phyloP scores from a whole-genome alignment of 371 early-diverging fungal species.

The Mucor saturninus region DNA sequence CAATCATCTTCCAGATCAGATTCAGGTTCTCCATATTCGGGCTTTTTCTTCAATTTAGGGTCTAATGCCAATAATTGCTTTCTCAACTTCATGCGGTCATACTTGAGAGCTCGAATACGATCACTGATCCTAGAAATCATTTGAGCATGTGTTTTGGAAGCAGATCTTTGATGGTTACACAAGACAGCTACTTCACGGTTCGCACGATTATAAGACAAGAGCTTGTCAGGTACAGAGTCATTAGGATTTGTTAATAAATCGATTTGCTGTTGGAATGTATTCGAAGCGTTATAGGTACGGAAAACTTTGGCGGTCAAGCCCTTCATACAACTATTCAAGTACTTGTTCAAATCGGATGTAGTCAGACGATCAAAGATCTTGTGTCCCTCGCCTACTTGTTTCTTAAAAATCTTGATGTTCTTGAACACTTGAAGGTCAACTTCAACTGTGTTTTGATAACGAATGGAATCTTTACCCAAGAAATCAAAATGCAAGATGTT shows the following conservation, averaged over 20 bases:
- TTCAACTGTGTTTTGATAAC: constrained; percentile 86
- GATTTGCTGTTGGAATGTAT: constrained; percentile 91
- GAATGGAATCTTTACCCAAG: constrained; percentile 97
- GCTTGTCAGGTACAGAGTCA: constrained; percentile 83
- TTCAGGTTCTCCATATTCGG: constrained; percentile 70
- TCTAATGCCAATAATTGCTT: constrained; percentile 71
- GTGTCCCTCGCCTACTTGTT: constrained; percentile 63
- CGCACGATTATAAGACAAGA: constrained; percentile 94
- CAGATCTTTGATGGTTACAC: constrained; percentile 96
- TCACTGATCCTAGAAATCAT: constrained; percentile 84
- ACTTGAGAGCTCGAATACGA: constrained; percentile 84
- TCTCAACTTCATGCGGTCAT: constrained; percentile 77
- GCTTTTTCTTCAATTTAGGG: constrained; percentile 73
- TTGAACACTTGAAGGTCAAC: constrained; percentile 91
- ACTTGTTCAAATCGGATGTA: constrained; percentile 83
- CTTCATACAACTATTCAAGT: constrained; percentile 84
- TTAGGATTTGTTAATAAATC: constrained; percentile 65
- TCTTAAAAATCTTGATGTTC: constrained; percentile 89
- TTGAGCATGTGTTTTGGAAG: constrained; percentile 78
- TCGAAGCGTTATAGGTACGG: constrained; percentile 97
- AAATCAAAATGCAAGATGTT: constrained; percentile 92
- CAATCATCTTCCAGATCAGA: constrained; percentile 85
- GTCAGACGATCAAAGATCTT: constrained; percentile 89
- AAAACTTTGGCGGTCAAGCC: constrained; percentile 97
- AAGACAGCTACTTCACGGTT: constrained; percentile 96